Conservation (phyloP, 129 eudicot genomes). For the Logfia minima region DNA sequence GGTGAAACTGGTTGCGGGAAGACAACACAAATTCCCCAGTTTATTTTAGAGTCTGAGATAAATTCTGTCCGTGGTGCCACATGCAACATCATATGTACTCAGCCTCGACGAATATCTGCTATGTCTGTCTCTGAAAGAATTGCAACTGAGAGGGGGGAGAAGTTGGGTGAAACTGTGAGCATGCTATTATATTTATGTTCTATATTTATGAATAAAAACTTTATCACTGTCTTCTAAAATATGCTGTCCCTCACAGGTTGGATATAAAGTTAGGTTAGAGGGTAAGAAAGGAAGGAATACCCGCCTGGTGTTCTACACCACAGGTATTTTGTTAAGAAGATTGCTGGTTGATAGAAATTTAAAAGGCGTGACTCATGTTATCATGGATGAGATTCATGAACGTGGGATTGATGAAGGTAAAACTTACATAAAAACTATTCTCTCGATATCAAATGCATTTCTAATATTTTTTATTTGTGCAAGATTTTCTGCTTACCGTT, state of each 20-base stretch:
- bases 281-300: slow-evolving; percentile 97
- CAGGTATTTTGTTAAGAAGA: slow-evolving; percentile 88
- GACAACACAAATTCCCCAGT: slow-evolving; percentile 99
- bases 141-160: slow-evolving; percentile 90
- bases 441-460: neutral
- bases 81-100: slow-evolving; percentile 93
- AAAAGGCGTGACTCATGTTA: slow-evolving; percentile 89
- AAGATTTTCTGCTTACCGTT: slow-evolving; percentile 94
- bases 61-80: slow-evolving; percentile 66
- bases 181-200: neutral
- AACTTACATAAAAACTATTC: no score
- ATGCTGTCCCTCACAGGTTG: slow-evolving; percentile 53
- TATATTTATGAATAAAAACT: neutral
- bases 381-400: slow-evolving; percentile 97
- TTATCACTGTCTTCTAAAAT: neutral
- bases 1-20: slow-evolving; percentile 99
- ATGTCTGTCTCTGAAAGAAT: slow-evolving; percentile 98
- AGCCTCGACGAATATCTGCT: slow-evolving; percentile 95
- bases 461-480: slow-evolving; percentile 26
- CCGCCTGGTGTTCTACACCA: slow-evolving; percentile 89
- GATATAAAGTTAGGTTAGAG: slow-evolving; percentile 93
- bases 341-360: slow-evolving; percentile 72
- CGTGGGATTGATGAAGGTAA: slow-evolving; percentile 99
- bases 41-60: slow-evolving; percentile 81
- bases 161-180: slow-evolving; percentile 82